phyloP scores from a whole-genome alignment of 1,284 basidiomycete species.

The Puccinia hordei region DNA sequence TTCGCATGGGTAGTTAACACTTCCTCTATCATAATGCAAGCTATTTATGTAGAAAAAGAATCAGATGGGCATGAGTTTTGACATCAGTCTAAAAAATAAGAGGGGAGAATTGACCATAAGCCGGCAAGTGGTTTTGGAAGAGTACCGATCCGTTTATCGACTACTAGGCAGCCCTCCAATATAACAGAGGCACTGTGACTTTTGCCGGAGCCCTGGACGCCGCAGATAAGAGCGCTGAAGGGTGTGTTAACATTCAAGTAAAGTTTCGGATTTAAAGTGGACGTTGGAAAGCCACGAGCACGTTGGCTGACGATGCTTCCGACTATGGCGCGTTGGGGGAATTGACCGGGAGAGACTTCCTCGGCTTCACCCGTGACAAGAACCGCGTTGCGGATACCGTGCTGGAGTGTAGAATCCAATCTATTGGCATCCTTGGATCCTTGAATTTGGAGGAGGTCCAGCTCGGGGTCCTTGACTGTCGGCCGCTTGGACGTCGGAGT shows the following conservation, averaged over 20 bases:
- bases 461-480: not conserved
- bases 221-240: conserved; percentile 41
- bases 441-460: not conserved
- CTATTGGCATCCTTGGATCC: not conserved
- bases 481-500: not conserved
- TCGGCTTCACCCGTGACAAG: conserved; percentile 23
- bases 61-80: not conserved
- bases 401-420: not conserved
- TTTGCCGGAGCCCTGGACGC: conserved; percentile 46
- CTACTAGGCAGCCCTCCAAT: conserved; percentile 31
- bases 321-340: conserved; percentile 32
- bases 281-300: not conserved
- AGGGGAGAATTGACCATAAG: conserved; percentile 7
- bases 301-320: conserved; percentile 31
- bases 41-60: conserved; percentile 27
- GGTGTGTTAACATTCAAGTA: conserved; percentile 46
- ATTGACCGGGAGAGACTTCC: not conserved
- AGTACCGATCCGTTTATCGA: conserved; percentile 28
- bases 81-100: not conserved
- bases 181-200: conserved; percentile 40
- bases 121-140: conserved; percentile 28
- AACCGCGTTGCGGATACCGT: conserved; percentile 13
- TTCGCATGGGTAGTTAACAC: conserved; percentile 37
- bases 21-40: conserved; percentile 45
- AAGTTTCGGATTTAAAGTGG: conserved; percentile 16